Percentiles rank a stretch among this genome's conserved stretches.
Conservation (phyloP, 768 basidiomycete genomes). For the Calocybe indica region DNA sequence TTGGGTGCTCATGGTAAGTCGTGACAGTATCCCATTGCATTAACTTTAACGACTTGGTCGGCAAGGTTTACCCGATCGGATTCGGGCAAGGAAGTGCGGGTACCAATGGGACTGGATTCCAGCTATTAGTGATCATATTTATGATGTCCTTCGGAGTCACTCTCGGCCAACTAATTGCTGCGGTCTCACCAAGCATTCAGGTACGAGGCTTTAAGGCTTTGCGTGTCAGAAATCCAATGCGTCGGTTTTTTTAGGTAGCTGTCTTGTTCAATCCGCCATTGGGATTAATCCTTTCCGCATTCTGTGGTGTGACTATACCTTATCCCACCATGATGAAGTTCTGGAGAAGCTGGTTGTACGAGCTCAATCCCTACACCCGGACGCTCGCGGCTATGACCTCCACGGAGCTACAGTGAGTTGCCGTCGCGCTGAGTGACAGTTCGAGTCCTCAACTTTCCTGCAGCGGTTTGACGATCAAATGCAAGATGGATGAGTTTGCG, state of each 20-base stretch:
- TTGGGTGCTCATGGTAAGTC: conserved; percentile 64
- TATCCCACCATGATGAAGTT: conserved; percentile 56
- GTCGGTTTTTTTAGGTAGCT: conserved; percentile 42
- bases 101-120: conserved; percentile 62
- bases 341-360: conserved; percentile 79
- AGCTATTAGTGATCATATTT: conserved; percentile 63
- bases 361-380: conserved; percentile 66
- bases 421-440: neutral
- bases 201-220: conserved; percentile 18
- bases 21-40: neutral
- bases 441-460: conserved; percentile 8
- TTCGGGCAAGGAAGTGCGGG: conserved; percentile 61
- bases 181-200: conserved; percentile 71
- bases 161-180: conserved; percentile 68
- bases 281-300: conserved; percentile 54
- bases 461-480: conserved; percentile 58
- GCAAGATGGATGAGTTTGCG: conserved; percentile 64
- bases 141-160: conserved; percentile 63
- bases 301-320: conserved; percentile 80
- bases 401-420: conserved; percentile 66
- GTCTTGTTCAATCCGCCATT: conserved; percentile 80
- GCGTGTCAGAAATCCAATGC: conserved; percentile 19
- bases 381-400: conserved; percentile 67
- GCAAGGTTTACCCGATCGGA: conserved; percentile 55
- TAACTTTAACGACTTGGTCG: neutral